Percentiles rank a stretch among this genome's conserved stretches.
Evolutionary conservation across 1,284 basidiomycete species (phyloP).

Genomic region (Ganoderma resinaceum): DNA sequence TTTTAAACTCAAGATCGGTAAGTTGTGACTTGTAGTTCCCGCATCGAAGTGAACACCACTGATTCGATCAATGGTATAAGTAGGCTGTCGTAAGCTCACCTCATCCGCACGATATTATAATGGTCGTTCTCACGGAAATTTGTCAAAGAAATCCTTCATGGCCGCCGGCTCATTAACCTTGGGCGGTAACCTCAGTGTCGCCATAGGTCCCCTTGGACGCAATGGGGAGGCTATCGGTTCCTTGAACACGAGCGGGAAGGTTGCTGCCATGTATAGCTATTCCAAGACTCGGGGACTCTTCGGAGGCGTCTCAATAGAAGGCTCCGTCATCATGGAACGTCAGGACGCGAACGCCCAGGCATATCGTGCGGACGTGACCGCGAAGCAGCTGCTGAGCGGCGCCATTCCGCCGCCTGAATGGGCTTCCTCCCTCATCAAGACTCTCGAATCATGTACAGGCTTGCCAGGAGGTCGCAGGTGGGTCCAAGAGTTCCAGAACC

Average conservation of each 20-base stretch:
- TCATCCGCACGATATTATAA: background rate
- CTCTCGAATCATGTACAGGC: constrained; percentile 77
- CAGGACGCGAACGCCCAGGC: constrained; percentile 90
- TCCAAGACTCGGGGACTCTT: constrained; percentile 95
- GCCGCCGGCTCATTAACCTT: constrained; percentile 91
- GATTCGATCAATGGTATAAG: constrained; percentile 10
- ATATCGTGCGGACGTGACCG: constrained; percentile 78
- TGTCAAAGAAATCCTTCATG: constrained; percentile 88
- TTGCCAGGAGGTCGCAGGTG: constrained; percentile 73
- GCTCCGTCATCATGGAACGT: constrained; percentile 93
- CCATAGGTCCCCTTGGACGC: constrained; percentile 92
- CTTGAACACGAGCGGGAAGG: constrained; percentile 85
- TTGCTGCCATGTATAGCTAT: constrained; percentile 98
- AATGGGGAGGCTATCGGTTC: constrained; percentile 94
- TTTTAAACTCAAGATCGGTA: constrained; percentile 85
- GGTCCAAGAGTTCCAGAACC: constrained; percentile 60
- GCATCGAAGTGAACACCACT: constrained; percentile 23
- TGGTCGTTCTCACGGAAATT: background rate
- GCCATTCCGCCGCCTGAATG: constrained; percentile 77
- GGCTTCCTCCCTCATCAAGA: constrained; percentile 76
- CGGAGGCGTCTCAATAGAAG: constrained; percentile 87
- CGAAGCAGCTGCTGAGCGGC: constrained; percentile 83
- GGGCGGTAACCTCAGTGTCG: constrained; percentile 93
- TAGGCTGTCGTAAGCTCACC: constrained; percentile 66
- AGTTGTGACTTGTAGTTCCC: constrained; percentile 39